Evolutionary conservation across 1,284 basidiomycete species (phyloP).

Genomic region (Cutaneotrichosporon spelunceum): DNA sequence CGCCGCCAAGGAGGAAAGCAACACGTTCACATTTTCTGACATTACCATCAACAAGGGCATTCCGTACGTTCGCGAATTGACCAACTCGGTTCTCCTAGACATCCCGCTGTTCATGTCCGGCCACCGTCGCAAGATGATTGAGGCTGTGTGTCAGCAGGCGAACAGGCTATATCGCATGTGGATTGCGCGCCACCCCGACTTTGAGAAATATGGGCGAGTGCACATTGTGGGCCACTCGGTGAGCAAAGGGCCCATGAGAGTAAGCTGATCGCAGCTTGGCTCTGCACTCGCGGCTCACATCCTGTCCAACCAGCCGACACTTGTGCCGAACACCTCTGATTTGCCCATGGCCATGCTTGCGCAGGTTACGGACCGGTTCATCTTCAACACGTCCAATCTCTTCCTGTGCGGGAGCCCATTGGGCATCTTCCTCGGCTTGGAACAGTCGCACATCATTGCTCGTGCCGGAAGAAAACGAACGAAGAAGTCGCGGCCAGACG

Average conservation of each 20-base stretch:
- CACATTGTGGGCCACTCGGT: conserved; percentile 52
- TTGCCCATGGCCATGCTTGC: conserved; percentile 47
- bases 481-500: conserved; percentile 31
- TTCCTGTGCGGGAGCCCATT: conserved; percentile 58
- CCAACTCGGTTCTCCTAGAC: conserved; percentile 56
- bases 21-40: conserved; percentile 54
- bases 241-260: conserved; percentile 14
- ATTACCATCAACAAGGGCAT: conserved; percentile 56
- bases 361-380: conserved; percentile 46
- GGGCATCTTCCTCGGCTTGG: conserved; percentile 57
- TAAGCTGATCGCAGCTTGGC: conserved; percentile 48
- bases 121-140: conserved; percentile 57
- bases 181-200: conserved; percentile 57
- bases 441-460: conserved; percentile 57
- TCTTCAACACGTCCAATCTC: conserved; percentile 56
- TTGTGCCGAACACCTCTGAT: conserved; percentile 50
- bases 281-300: conserved; percentile 58
- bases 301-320: conserved; percentile 57
- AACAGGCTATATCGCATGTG: conserved; percentile 57
- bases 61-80: conserved; percentile 55
- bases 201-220: conserved; percentile 53
- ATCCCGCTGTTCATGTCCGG: conserved; percentile 54
- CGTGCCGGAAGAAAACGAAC: conserved; percentile 55
- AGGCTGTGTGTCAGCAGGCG: conserved; percentile 53
- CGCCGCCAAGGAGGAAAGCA: conserved; percentile 53